Evolutionary conservation across 495 filamentous ascomycete genomes (phyloP).

Genomic region (Cercophora sp.): DNA sequence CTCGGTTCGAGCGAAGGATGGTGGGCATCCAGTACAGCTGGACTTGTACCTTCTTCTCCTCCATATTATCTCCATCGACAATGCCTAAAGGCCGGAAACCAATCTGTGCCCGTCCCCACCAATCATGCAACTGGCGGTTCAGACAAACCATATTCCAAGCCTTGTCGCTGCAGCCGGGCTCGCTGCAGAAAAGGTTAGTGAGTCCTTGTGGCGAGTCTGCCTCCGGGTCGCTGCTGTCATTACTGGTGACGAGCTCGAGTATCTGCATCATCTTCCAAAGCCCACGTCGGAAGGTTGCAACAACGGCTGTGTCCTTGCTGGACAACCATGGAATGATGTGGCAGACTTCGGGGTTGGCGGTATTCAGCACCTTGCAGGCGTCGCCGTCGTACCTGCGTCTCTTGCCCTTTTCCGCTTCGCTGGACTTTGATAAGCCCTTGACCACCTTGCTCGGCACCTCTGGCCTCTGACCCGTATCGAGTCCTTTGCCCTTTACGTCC

Average conservation of each 20-base stretch:
- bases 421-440: slow-evolving; percentile 2
- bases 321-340: neutral
- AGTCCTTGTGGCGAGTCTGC: neutral
- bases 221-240: neutral
- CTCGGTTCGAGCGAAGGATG: slow-evolving; percentile 1
- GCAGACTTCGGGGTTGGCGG: slow-evolving; percentile 5
- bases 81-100: slow-evolving; percentile 9
- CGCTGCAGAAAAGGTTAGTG: neutral
- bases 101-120: slow-evolving; percentile 7
- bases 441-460: neutral
- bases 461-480: neutral
- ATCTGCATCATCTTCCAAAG: neutral
- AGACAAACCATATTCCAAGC: neutral
- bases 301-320: neutral
- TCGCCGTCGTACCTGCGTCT: slow-evolving; percentile 7
- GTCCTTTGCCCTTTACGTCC: neutral
- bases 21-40: slow-evolving; percentile 9
- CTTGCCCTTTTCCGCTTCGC: slow-evolving; percentile 2
- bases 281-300: neutral
- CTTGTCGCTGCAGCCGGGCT: neutral
- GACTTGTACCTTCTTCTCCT: slow-evolving; percentile 10
- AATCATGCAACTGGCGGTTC: slow-evolving; percentile 5
- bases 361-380: slow-evolving; percentile 6
- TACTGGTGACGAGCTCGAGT: neutral
- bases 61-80: slow-evolving; percentile 3